A percentile compares a stretch with the other conserved stretches of the same genome.
phyloP scores from a whole-genome alignment of 2,329 filamentous ascomycete species.

The Exophiala oligosperma region DNA sequence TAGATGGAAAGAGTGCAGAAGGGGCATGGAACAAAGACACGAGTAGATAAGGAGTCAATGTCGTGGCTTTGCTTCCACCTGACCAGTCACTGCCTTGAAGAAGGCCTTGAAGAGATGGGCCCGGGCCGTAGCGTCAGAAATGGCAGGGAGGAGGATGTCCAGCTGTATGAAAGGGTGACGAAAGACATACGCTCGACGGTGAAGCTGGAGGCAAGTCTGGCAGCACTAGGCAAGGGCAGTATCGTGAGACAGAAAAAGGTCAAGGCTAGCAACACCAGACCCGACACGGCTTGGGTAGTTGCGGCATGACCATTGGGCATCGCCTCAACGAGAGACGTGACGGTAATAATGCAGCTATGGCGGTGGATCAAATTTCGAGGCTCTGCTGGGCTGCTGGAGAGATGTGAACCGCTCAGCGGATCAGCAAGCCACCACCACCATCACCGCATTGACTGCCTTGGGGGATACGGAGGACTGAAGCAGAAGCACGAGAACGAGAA shows the following conservation, averaged over 20 bases:
- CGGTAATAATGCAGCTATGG: conserved; percentile 18
- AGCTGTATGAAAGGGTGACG: conserved; percentile 34
- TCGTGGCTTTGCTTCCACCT: conserved; percentile 20
- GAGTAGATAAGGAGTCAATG: conserved; percentile 9
- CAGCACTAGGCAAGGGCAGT: conserved; percentile 14
- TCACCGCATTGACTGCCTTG: no score
- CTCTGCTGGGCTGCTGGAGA: conserved; percentile 16
- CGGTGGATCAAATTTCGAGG: conserved; percentile 24
- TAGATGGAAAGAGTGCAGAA: conserved; percentile 5
- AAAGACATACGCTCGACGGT: conserved; percentile 13
- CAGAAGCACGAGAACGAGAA: conserved; percentile 3
- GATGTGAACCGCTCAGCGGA: not conserved
- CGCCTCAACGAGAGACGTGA: conserved; percentile 10
- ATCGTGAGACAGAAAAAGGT: conserved; percentile 17
- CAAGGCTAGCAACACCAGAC: conserved; percentile 6
- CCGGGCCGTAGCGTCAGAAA: conserved; percentile 27
- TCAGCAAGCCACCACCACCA: conserved; percentile 25
- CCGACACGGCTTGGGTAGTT: conserved; percentile 22
- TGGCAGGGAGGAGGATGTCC: conserved; percentile 39
- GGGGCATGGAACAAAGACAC: not conserved
- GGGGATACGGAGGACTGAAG: no score
- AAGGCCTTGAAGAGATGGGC: conserved; percentile 15
- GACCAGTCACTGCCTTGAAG: conserved; percentile 21
- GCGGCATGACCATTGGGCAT: conserved; percentile 20
- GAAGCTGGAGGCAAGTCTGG: conserved; percentile 25